phyloP scores from a whole-genome alignment of 129 eudicot genomes.

The Chrysanthemum lavandulifolium region DNA sequence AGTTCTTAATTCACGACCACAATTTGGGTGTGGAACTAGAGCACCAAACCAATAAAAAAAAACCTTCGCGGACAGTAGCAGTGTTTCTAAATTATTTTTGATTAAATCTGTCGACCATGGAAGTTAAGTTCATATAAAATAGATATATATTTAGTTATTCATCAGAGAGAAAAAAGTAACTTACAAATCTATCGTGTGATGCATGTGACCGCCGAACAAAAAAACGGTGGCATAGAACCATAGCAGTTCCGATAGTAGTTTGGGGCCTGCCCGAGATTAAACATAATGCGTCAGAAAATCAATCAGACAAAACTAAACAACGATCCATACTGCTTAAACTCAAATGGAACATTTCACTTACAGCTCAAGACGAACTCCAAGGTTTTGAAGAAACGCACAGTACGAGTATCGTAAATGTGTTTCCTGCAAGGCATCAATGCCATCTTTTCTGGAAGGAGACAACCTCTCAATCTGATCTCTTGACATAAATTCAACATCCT shows the following conservation, averaged over 20 bases:
- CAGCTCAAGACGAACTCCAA: conserved; percentile 82
- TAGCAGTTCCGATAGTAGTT: conserved; percentile 88
- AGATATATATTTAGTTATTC: conserved; percentile 2
- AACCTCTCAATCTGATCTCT: conserved; percentile 86
- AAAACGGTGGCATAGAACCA: conserved; percentile 96
- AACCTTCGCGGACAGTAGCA: too few relatives aligned
- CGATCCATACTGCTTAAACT: background rate
- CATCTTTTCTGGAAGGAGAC: conserved; percentile 98
- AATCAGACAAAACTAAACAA: conserved; percentile 10
- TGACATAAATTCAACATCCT: conserved; percentile 66
- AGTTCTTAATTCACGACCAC: too few relatives aligned
- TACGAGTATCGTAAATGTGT: conserved; percentile 81
- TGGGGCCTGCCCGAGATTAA: conserved; percentile 65
- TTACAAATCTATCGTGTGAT: conserved; percentile 94
- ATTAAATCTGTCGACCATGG: too few relatives aligned
- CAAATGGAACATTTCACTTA: conserved; percentile 35
- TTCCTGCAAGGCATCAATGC: conserved; percentile 81
- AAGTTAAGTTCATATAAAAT: too few relatives aligned
- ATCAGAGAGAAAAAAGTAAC: conserved; percentile 29
- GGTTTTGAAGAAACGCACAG: conserved; percentile 85
- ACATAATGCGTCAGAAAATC: background rate
- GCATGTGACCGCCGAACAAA: conserved; percentile 91
- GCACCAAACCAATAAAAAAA: too few relatives aligned
- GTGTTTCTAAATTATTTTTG: too few relatives aligned
- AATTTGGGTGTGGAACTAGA: too few relatives aligned